Evolutionary conservation across 768 basidiomycete species (phyloP), one percentile per base, ranked within the genome.

Genomic region (Coprinopsis cinerea): DNA sequence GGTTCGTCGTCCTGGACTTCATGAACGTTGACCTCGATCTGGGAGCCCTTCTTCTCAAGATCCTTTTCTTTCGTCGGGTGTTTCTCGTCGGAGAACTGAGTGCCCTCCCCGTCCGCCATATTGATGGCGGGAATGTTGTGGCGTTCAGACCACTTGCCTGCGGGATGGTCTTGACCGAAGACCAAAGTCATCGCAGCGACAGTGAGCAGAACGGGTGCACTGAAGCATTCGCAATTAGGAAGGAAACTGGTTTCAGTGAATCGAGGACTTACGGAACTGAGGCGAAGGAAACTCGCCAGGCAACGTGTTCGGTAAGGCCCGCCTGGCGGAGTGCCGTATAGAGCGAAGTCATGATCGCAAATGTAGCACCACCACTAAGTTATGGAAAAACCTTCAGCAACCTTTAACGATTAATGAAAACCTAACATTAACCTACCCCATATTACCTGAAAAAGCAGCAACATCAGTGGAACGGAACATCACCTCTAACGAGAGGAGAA

Each of bases 201-300:
- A 18, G 64, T 37, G 45, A 81, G 60, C 2, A 83, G 65, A 28
- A 75, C 61, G 0, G 80, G 81, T 0, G 77, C 75, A 2, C 64
- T 67, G 41, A 13, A 11, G 30, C n/a, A 20, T 17, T 10, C 27
- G 13, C 24, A 6, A 5, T 5, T 39, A 44, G n/a, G 35, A 6
- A 26, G 40, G 14, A 32, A 28, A 20, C 17, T 18, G 15, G n/a
- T 15, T 15, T 6, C 26, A 11, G 9, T 43, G 1, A 15, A 25
- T 18, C 10, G n/a, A 43, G n/a, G 22, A 57, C 62, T 43, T 30
- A 65, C 64, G 80, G 79, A n/a, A 81, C 73, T 34, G 78, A 65
- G 2, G 65, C 79, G 55, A 81, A 83, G 1, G 79, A 63, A 3
- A 67, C 74, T 41, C 81, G 63, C 81, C 81, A 83, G 3, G 81